A percentile compares a stretch with the other conserved stretches of the same genome.
Conservation (phyloP, 192 early-diverging fungal genomes). For the Coemansia sp. region DNA sequence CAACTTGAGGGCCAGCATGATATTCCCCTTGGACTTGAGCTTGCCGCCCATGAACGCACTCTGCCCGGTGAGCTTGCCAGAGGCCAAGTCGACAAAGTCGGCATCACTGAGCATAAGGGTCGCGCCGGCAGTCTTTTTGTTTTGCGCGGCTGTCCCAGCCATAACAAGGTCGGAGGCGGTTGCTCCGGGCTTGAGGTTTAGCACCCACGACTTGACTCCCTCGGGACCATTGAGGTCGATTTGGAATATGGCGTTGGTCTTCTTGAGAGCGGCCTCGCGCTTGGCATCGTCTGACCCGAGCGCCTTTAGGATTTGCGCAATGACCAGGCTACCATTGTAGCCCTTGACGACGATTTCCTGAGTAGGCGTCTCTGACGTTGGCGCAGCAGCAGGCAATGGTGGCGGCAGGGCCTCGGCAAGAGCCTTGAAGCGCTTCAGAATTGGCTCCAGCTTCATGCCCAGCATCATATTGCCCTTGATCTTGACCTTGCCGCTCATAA, state of each 20-base stretch:
- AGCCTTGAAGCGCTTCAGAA: conserved; percentile 59
- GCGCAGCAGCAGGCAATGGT: conserved; percentile 17
- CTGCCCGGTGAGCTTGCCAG: conserved; percentile 87
- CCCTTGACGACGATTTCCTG: conserved; percentile 59
- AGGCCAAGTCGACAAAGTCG: conserved; percentile 77
- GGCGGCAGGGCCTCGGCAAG: conserved; percentile 46
- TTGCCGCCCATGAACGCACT: conserved; percentile 91
- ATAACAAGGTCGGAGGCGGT: conserved; percentile 59
- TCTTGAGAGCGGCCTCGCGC: conserved; percentile 62
- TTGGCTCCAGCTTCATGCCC: conserved; percentile 66
- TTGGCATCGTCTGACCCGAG: conserved; percentile 61
- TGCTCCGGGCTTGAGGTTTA: conserved; percentile 80
- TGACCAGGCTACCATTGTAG: conserved; percentile 74
- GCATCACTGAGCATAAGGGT: conserved; percentile 68
- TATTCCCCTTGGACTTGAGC: conserved; percentile 77
- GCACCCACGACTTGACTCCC: conserved; percentile 72
- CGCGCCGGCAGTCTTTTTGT: conserved; percentile 70
- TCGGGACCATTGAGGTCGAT: conserved; percentile 75
- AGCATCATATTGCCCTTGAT: conserved; percentile 74
- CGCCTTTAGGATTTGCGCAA: conserved; percentile 62
- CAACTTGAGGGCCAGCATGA: conserved; percentile 72
- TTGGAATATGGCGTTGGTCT: conserved; percentile 84
- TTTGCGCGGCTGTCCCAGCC: conserved; percentile 52
- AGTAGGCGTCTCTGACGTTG: conserved; percentile 20
- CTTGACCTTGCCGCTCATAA: conserved; percentile 90